Base-by-base conservation (phyloP, 129 eudicot species). In the Artemisia tridentata region DNA sequence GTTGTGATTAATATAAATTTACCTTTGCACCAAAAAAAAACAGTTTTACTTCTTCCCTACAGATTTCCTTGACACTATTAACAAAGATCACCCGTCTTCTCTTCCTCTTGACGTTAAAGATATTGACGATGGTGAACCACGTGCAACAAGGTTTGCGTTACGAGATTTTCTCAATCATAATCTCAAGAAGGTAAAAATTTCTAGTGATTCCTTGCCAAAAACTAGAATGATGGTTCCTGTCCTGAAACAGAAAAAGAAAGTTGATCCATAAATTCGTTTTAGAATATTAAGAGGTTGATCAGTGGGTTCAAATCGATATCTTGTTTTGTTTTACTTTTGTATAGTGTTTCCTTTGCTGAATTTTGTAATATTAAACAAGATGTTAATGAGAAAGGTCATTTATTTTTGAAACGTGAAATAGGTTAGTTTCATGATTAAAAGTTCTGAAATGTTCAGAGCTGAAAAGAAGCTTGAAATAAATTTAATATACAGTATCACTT, bases 11-110 rank as follows among this genome's bases (percentile, higher is more conserved):
- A n/a, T n/a, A n/a, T n/a, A n/a, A n/a, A n/a, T n/a, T n/a, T n/a
- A n/a, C n/a, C n/a, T n/a, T n/a, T n/a, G n/a, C n/a, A n/a, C n/a
- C n/a, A n/a, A n/a, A n/a, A n/a, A n/a, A n/a, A n/a, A 70, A 71
- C 77, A 78, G n/a, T 78, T 63, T 60, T 78, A 78, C 67, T 78
- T 78, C 72, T 78, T 78, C 61, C 81, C 81, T 8, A 78, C 81
- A 6, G 81, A 78, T 71, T 78, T 78, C 27, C 79, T 75, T 1
- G 74, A 75, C 68, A 67, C 74, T 41, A 75, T 75, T 34, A 34
- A 34, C 50, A 75, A 19, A 75, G 67, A 76, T 48, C 72, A 25
- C 27, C 72, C 53, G n/a, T 52, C 43, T 7, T 34, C 72, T 61
- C 34, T 53, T 61, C 66, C 70, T 34, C 27, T 38, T 21, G 4